Conservation (phyloP, 2,329 filamentous ascomycete species). For the Penicillium sp. region DNA sequence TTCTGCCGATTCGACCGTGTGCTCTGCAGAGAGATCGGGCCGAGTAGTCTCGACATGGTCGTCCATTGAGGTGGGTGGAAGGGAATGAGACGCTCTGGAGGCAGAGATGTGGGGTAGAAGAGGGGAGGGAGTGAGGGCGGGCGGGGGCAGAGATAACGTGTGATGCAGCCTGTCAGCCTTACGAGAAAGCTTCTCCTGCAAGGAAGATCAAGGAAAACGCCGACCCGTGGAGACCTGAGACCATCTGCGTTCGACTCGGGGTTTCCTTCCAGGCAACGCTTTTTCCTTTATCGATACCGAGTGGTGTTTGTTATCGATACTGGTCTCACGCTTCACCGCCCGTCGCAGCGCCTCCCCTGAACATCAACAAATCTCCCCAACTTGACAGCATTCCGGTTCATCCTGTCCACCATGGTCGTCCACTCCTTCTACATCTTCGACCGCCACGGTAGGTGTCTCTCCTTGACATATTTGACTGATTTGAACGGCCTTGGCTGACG, state of each 20-base stretch:
- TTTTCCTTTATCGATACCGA: slow-evolving; percentile 15
- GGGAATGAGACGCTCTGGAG: neutral
- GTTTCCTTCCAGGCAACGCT: slow-evolving; percentile 17
- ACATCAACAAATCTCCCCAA: slow-evolving; percentile 17
- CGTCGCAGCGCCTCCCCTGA: slow-evolving; percentile 18
- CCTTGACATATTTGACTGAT: too few relatives aligned
- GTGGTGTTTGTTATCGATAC: slow-evolving; percentile 5
- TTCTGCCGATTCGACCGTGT: slow-evolving; percentile 10
- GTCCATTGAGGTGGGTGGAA: slow-evolving; percentile 15
- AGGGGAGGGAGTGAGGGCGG: slow-evolving; percentile 11
- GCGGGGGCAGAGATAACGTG: slow-evolving; percentile 19
- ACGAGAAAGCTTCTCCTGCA: slow-evolving; percentile 14
- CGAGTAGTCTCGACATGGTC: slow-evolving; percentile 7
- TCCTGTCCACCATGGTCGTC: slow-evolving; percentile 70
- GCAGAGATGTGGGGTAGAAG: slow-evolving; percentile 23
- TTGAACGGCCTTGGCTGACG: too few relatives aligned
- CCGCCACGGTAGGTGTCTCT: slow-evolving; percentile 70
- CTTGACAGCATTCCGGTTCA: neutral
- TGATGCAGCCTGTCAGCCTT: slow-evolving; percentile 24
- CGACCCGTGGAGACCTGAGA: neutral
- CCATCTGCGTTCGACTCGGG: neutral
- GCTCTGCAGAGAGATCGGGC: slow-evolving; percentile 15
- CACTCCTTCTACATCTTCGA: slow-evolving; percentile 99
- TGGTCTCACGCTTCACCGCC: slow-evolving; percentile 21
- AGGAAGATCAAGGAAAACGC: slow-evolving; percentile 1